phyloP scores from a whole-genome alignment of 2,329 filamentous ascomycete species.

The Endoconidiophora polonica region DNA sequence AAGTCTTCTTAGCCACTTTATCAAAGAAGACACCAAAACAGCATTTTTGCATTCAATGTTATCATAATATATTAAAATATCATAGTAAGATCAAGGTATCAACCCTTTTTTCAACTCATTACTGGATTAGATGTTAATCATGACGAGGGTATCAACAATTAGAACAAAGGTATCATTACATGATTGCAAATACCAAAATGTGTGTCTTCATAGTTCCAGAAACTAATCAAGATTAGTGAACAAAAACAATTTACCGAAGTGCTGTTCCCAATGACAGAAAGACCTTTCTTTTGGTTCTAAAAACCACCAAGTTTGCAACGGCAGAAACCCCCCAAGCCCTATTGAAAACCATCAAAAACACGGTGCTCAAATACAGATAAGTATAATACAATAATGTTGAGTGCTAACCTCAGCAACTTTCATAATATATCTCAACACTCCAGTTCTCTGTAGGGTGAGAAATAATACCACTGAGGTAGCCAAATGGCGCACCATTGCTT shows the following conservation, averaged over 20 bases:
- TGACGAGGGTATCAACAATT: no score
- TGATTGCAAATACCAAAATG: no score
- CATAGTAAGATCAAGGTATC: no score
- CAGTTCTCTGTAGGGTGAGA: slow-evolving; percentile 7
- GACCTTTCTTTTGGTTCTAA: neutral
- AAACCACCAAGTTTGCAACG: neutral
- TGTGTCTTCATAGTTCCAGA: neutral
- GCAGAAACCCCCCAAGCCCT: neutral
- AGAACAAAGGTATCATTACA: no score
- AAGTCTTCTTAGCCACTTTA: no score
- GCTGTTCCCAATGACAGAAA: neutral
- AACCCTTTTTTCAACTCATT: no score
- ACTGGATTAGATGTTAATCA: no score
- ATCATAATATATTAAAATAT: no score
- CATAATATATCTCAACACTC: slow-evolving; percentile 1
- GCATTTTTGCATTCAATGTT: no score
- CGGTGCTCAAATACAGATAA: neutral
- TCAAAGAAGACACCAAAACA: no score
- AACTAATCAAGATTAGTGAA: no score
- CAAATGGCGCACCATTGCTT: slow-evolving; percentile 5
- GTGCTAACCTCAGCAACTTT: slow-evolving; percentile 1
- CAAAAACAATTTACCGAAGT: neutral
- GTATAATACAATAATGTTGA: neutral
- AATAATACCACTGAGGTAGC: slow-evolving; percentile 2
- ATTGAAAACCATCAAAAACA: neutral